Percentiles rank a stretch among this genome's conserved stretches.
phyloP scores from a whole-genome alignment of 2,329 filamentous ascomycete species.

The Aotearoamyces nothofagi region DNA sequence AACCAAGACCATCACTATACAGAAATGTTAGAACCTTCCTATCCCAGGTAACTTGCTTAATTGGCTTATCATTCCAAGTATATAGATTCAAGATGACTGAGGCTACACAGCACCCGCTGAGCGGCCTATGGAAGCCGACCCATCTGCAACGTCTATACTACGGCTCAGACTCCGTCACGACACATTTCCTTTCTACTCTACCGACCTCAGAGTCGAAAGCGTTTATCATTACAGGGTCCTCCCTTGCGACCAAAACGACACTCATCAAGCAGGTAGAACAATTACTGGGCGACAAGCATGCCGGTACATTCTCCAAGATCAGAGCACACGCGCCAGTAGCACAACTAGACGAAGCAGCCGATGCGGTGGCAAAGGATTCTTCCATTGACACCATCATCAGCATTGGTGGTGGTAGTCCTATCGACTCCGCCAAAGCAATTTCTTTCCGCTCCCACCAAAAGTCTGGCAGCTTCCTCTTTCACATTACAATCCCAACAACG shows the following conservation, averaged over 20 bases:
- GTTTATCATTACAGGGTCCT: conserved; percentile 39
- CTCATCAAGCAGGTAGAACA: conserved; percentile 34
- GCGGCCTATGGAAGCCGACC: neutral
- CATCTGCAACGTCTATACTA: neutral
- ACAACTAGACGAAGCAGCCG: conserved; percentile 34
- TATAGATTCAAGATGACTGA: neutral
- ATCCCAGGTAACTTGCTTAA: neutral
- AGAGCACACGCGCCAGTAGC: conserved; percentile 38
- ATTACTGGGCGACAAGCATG: conserved; percentile 28
- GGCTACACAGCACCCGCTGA: neutral
- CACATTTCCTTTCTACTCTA: neutral
- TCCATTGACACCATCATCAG: conserved; percentile 37
- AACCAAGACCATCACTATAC: too few species aligned
- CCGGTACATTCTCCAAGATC: conserved; percentile 38
- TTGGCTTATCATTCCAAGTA: neutral
- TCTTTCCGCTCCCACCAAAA: conserved; percentile 26
- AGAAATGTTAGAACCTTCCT: too few species aligned
- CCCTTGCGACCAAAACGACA: conserved; percentile 35
- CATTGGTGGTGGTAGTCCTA: conserved; percentile 37
- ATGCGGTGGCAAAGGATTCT: conserved; percentile 26
- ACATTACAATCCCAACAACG: conserved; percentile 32
- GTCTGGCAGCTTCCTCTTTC: conserved; percentile 24
- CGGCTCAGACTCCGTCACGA: neutral
- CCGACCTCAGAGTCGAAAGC: conserved; percentile 28
- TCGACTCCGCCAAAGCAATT: conserved; percentile 33